phyloP scores from a whole-genome alignment of 2,329 filamentous ascomycete genomes.

The Pseudogymnoascus sp. region DNA sequence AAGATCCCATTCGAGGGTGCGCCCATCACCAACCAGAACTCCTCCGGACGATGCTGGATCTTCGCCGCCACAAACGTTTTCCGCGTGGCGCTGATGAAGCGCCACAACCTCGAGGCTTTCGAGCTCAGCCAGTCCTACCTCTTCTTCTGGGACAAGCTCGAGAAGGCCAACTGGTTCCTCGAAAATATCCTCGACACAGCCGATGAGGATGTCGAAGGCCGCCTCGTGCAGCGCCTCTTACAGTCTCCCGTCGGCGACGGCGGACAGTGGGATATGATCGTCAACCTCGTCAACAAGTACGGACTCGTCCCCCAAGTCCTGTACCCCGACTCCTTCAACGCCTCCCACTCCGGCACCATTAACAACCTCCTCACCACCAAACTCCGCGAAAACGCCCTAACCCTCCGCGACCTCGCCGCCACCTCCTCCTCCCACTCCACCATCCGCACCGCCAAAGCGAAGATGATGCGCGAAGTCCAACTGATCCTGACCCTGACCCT shows the following conservation, averaged over 20 bases:
- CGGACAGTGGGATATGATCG: conserved; percentile 89
- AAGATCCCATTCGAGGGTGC: conserved; percentile 73
- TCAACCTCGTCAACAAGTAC: conserved; percentile 78
- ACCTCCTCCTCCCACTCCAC: conserved; percentile 13
- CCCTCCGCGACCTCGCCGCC: conserved; percentile 52
- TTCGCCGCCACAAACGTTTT: conserved; percentile 91
- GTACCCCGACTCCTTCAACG: conserved; percentile 78
- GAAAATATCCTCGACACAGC: conserved; percentile 74
- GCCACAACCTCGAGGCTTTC: conserved; percentile 67
- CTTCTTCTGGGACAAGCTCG: conserved; percentile 91
- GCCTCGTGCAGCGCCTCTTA: conserved; percentile 64
- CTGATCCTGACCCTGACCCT: conserved; percentile 74
- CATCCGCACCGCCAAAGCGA: conserved; percentile 50
- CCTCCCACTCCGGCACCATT: conserved; percentile 60
- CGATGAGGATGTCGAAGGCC: conserved; percentile 59
- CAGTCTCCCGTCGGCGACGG: conserved; percentile 66
- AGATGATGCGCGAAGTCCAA: conserved; percentile 74
- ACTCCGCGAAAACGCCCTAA: conserved; percentile 75
- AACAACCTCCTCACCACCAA: conserved; percentile 73
- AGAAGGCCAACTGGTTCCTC: conserved; percentile 85
- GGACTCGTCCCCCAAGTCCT: conserved; percentile 75
- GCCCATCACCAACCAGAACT: conserved; percentile 77
- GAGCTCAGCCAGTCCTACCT: conserved; percentile 83
- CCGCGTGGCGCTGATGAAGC: conserved; percentile 79
- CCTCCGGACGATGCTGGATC: conserved; percentile 81